These are phyloP conservation scores for Penicillium sp. DNA, from an alignment of 2,329 filamentous ascomycete species.

Conservation along the genomic window DNA sequence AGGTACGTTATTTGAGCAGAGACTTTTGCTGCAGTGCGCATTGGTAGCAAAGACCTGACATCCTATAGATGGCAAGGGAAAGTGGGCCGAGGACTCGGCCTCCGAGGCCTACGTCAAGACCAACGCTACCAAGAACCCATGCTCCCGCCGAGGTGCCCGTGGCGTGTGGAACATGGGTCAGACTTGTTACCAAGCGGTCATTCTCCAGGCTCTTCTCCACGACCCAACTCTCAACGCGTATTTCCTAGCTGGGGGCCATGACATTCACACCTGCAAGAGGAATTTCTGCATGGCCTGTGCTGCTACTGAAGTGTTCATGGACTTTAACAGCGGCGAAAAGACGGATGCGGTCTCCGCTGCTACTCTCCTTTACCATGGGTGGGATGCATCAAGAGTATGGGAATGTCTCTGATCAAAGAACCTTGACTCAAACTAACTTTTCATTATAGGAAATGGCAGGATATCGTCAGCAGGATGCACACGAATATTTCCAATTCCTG, in stretches of 20 bases:
- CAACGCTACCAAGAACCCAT: conserved; percentile 78
- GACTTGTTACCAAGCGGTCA: conserved; percentile 96
- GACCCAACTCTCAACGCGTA: conserved; percentile 89
- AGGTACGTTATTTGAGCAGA: conserved; percentile 1
- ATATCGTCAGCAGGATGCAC: conserved; percentile 93
- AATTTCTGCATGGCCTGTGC: conserved; percentile 60
- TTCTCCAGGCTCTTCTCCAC: conserved; percentile 88
- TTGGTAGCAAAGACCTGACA: background rate
- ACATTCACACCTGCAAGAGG: conserved; percentile 65
- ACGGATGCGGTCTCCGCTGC: conserved; percentile 89
- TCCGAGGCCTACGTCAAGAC: conserved; percentile 72
- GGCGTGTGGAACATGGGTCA: conserved; percentile 98
- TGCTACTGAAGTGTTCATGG: conserved; percentile 61
- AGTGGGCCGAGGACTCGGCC: conserved; percentile 49
- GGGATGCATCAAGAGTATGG: conserved; percentile 50
- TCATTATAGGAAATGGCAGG: conserved; percentile 67
- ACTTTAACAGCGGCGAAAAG: conserved; percentile 60
- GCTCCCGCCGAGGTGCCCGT: conserved; percentile 80
- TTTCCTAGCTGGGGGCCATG: conserved; percentile 88
- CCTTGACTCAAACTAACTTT: background rate
- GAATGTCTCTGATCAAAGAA: background rate
- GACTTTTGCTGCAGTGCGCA: background rate
- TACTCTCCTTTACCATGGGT: conserved; percentile 67
- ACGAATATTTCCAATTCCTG: conserved; percentile 95
- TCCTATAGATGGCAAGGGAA: conserved; percentile 31